These are phyloP conservation scores for Claviceps purpurea DNA, from an alignment of 2,329 filamentous ascomycete species.

Conservation along the genomic window DNA sequence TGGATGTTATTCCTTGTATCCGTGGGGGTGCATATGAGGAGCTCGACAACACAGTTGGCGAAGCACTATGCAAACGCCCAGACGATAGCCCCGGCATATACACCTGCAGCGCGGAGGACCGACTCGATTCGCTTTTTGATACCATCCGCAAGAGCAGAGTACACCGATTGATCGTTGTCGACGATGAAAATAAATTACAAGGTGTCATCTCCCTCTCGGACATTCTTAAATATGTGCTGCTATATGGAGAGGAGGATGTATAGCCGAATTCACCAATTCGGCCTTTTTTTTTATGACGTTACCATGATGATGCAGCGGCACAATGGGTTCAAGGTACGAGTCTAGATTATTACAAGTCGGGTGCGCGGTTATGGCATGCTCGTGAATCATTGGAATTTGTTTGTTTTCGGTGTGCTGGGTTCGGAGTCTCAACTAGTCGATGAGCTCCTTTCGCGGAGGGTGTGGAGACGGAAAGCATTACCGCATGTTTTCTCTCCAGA, in stretches of 20 bases:
- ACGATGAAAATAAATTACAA: constrained; percentile 73
- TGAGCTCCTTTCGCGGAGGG: background rate
- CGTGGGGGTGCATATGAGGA: constrained; percentile 90
- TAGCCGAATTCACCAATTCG: background rate
- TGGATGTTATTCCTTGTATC: constrained; percentile 93
- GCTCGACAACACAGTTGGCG: constrained; percentile 71
- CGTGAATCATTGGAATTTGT: background rate
- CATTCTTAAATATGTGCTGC: constrained; percentile 86
- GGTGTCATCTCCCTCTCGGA: constrained; percentile 90
- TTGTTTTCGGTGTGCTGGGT: background rate
- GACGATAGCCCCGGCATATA: constrained; percentile 95
- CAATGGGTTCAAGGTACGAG: background rate
- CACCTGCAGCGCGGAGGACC: constrained; percentile 83
- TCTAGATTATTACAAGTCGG: constrained; percentile 1
- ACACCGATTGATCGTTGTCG: constrained; percentile 83
- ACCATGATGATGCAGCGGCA: background rate
- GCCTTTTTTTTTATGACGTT: background rate
- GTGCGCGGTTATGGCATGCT: background rate
- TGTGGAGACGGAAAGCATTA: background rate
- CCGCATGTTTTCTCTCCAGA: background rate
- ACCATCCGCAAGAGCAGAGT: constrained; percentile 92
- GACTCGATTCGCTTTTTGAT: constrained; percentile 90
- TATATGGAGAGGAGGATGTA: constrained; percentile 56
- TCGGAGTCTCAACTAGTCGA: constrained; percentile 2
- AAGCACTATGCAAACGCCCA: constrained; percentile 73